These are phyloP conservation scores for Suillus plorans DNA, from an alignment of 768 basidiomycete species.

Conservation along the genomic window DNA sequence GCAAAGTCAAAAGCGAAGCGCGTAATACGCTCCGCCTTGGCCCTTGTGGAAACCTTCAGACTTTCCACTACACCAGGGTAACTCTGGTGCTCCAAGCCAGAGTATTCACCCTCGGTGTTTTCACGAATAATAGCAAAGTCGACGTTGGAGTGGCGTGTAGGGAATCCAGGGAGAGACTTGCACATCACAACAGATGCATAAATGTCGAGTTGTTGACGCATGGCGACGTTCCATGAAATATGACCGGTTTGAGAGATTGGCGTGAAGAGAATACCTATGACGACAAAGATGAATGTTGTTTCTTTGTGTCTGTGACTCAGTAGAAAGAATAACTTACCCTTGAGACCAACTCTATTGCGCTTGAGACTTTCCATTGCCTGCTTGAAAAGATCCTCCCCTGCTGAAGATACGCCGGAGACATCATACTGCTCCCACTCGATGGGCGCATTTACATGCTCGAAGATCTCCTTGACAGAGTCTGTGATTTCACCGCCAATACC, in stretches of 20 bases:
- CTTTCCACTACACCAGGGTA: constrained; percentile 98
- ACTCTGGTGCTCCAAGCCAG: constrained; percentile 96
- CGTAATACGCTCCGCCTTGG: constrained; percentile 94
- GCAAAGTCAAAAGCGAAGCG: constrained; percentile 99
- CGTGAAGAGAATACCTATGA: constrained; percentile 93
- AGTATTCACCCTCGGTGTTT: constrained; percentile 99
- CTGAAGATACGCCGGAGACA: constrained; percentile 93
- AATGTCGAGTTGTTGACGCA: constrained; percentile 99
- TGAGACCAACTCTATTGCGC: constrained; percentile 96
- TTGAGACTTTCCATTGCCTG: constrained; percentile 97
- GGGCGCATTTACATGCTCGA: constrained; percentile 95
- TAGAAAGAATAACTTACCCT: constrained; percentile 56
- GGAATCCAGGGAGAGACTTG: constrained; percentile 95
- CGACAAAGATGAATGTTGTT: constrained; percentile 5
- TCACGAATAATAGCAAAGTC: constrained; percentile 99
- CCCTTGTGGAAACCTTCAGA: constrained; percentile 93
- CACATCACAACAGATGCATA: constrained; percentile 98
- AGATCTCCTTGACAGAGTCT: constrained; percentile 98
- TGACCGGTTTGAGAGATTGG: constrained; percentile 95
- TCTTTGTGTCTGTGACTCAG: constrained; percentile 4
- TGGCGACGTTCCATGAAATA: constrained; percentile 99
- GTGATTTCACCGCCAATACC: constrained; percentile 97
- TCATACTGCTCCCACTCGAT: constrained; percentile 99
- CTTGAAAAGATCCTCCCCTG: constrained; percentile 94
- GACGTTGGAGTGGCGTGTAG: constrained; percentile 94